Base-by-base conservation (phyloP, 2,329 filamentous ascomycete genomes). In the Pyricularia pennisetigena region DNA sequence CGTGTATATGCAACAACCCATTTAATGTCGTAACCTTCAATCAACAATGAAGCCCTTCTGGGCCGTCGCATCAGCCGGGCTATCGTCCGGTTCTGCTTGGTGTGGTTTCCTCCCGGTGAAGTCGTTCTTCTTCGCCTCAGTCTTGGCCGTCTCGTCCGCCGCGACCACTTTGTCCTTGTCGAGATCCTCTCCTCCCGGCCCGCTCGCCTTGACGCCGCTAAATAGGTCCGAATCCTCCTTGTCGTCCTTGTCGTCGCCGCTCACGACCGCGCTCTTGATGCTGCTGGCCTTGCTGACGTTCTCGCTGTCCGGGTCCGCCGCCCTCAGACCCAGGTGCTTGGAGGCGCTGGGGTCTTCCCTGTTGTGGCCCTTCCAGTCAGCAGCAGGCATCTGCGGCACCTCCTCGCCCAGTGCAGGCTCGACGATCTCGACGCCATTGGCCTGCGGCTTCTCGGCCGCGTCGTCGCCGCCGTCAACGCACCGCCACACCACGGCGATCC, bases 401-500 rank as follows among this genome's bases (percentile, higher is more conserved):
- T 87, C 85, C 67, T 90, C 87, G 3, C 88, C 87, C 49, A 86
- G 81, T 20, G 81, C 82, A 0, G 92, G 92, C 76, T 93, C 87
- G 0, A 79, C 82, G 67, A 92, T 86, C 54, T 59, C 70, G 8
- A 65, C 64, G 10, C 24, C 57, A 4, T 23, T 26, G 20, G 26
- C 62, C 9, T 35, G 41, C 28, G 30, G n/a, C 5, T 49, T 20
- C 28, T 26, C 30, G 7, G 30, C 26, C n/a, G 29, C 28, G 12
- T 28, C 30, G 7, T 57, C 62, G 16, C 59, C 35, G 20, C 71
- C 30, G 9, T 73, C 74, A 0, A 77, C 78, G 1, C 79, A 78
- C 59, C 88, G 87, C 95, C 95, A 99, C 0, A 97, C 89, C 0
- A 98, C 91, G 12, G 92, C 89, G 28, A 98, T 81, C 59, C 86